These are phyloP conservation scores for Blastocladiella britannica DNA, from an alignment of 192 early-diverging fungal species.

Conservation along the genomic window DNA sequence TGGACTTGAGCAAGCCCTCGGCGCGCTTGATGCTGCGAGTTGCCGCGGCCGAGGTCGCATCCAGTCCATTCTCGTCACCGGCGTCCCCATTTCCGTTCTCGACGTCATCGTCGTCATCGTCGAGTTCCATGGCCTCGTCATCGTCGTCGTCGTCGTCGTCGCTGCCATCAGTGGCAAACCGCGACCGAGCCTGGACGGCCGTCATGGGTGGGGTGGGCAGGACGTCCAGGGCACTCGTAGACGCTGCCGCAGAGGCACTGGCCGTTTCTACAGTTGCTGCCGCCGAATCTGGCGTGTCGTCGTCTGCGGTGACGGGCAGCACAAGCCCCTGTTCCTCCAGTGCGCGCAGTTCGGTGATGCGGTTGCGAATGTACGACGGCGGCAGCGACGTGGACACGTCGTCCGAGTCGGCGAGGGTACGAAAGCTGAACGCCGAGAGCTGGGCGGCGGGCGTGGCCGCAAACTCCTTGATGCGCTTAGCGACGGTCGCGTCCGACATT, in stretches of 20 bases:
- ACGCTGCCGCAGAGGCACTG: too few relatives aligned
- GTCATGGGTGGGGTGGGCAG: neutral
- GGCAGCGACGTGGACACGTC: neutral
- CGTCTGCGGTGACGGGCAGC: too few relatives aligned
- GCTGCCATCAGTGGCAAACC: neutral
- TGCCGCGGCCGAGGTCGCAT: too few relatives aligned
- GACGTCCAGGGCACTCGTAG: neutral
- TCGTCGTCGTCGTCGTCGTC: neutral
- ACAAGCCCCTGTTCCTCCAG: too few relatives aligned
- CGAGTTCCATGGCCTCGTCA: neutral
- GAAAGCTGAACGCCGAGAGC: neutral
- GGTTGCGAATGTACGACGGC: neutral
- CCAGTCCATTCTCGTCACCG: too few relatives aligned
- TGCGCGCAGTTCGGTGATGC: neutral
- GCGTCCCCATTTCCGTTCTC: neutral
- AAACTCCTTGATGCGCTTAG: conserved; percentile 24
- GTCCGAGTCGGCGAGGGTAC: neutral
- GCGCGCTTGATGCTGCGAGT: too few relatives aligned
- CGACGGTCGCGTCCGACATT: conserved; percentile 66
- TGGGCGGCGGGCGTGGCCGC: neutral
- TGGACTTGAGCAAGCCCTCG: too few relatives aligned
- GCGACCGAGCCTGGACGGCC: too few relatives aligned
- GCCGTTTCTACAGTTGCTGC: too few relatives aligned
- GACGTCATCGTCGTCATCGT: neutral
- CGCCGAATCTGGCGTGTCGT: too few relatives aligned